Evolutionary conservation across 2,329 filamentous ascomycete species (phyloP).

Genomic region (Atkinsonella texensis): DNA sequence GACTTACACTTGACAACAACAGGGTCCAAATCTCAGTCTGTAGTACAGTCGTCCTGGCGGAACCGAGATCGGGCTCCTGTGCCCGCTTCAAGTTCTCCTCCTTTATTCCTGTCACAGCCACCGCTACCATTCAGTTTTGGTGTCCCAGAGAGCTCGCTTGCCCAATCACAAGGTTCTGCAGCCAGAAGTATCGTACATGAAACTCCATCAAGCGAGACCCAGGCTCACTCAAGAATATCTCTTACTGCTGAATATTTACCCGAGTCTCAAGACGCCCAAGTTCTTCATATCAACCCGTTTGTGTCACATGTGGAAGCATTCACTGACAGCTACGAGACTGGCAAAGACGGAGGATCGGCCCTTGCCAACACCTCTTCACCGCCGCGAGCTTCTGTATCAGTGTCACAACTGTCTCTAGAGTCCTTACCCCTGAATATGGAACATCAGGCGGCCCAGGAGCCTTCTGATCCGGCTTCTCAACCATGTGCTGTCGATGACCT

Average conservation of each 20-base stretch:
- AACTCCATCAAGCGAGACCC: slow-evolving; percentile 1
- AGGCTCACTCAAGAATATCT: not conserved
- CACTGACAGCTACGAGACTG: slow-evolving; percentile 8
- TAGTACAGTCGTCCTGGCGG: not conserved
- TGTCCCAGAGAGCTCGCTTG: slow-evolving; percentile 4
- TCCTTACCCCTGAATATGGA: not conserved
- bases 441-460: not conserved
- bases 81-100: slow-evolving; percentile 2
- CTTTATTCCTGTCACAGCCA: slow-evolving; percentile 10
- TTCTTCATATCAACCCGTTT: slow-evolving; percentile 9
- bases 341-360: not conserved
- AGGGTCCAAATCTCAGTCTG: not conserved
- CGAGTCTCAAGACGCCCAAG: slow-evolving; percentile 18
- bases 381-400: not conserved
- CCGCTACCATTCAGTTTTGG: not conserved
- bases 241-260: not conserved
- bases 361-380: not conserved
- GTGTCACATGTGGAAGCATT: slow-evolving; percentile 8
- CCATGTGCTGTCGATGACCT: slow-evolving; percentile 10
- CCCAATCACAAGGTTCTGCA: not conserved
- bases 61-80: not conserved
- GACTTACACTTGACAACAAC: not conserved
- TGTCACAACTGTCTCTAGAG: not conserved
- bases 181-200: slow-evolving; percentile 2
- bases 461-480: not conserved